phyloP scores from a whole-genome alignment of 306 rosid species.

The Senna tora region DNA sequence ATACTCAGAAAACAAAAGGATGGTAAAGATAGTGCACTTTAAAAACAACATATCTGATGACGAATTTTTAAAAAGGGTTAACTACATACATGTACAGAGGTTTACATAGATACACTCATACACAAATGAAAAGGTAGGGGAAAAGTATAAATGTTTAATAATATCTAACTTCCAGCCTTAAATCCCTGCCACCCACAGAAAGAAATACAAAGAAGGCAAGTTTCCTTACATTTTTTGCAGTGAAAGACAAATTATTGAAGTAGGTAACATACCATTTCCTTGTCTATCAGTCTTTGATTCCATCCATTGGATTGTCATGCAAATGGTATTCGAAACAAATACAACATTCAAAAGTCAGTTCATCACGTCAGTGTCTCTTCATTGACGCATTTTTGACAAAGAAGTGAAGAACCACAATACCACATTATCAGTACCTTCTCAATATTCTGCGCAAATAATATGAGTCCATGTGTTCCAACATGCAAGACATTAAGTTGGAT shows the following conservation, averaged over 20 bases:
- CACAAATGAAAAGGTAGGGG: conserved; percentile 14
- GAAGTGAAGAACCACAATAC: conserved; percentile 16
- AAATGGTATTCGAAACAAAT: conserved; percentile 43
- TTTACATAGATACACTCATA: conserved; percentile 19
- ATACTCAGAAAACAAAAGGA: conserved; percentile 15
- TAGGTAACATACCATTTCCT: conserved; percentile 74
- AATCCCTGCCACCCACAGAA: conserved; percentile 5
- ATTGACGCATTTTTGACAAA: conserved; percentile 16
- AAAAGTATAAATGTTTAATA: conserved; percentile 12
- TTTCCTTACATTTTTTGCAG: conserved; percentile 15
- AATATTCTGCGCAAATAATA: conserved; percentile 84
- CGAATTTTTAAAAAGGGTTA: conserved; percentile 32
- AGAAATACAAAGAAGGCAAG: conserved; percentile 5
- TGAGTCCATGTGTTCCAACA: conserved; percentile 92
- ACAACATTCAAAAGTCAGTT: conserved; percentile 53
- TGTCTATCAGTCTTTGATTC: conserved; percentile 70
- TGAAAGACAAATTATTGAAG: conserved; percentile 29
- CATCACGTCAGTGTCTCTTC: conserved; percentile 13
- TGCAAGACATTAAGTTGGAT: conserved; percentile 65
- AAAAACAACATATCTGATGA: conserved; percentile 19
- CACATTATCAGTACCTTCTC: conserved; percentile 67
- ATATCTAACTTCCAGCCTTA: conserved; percentile 23
- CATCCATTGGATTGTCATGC: conserved; percentile 43
- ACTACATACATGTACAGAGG: conserved; percentile 1
- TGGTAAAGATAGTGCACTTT: conserved; percentile 19